Evolutionary conservation across 495 filamentous ascomycete genomes (phyloP), one percentile per base, ranked within the genome.

Genomic region (Aspergillus egyptiacus): DNA sequence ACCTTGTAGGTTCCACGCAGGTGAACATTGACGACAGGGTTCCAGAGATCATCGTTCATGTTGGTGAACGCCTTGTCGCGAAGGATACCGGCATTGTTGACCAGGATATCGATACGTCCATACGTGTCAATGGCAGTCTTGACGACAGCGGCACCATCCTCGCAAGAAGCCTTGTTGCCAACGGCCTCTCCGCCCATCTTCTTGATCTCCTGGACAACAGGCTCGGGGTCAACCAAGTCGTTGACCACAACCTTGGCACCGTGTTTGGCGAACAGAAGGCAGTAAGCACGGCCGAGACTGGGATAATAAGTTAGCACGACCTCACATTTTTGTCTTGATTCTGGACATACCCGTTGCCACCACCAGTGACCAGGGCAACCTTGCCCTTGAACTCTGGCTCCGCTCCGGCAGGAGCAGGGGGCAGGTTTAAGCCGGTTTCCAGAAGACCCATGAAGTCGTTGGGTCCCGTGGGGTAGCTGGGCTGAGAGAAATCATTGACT

Each of bases 21-120:
- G 69, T 98, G 93, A 41, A 97, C 90, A 51, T 86, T 83, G 69
- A 96, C 74, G 49, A 98, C 93, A 41, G 86, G 81, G 64, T 96
- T 83, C 90, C 91, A 98, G 50, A 88, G 76, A 68, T 81, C 83
- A 70, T 98, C 93, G 49, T 88, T 86, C 93, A 98, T 97, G 73
- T 96, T 95, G 65, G 74, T 81, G 73, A 98, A 98, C 28, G 93
- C 91, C 79, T 96, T 97, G 76, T 98, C 93, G 45, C 93, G 81
- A 27, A 98, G 80, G 60, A 98, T 97, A 62, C 93, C 93, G 36
- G 93, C 93, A 61, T 98, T 98, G 80, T 98, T 98, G 67, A 98
- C 76, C 54, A 98, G 69, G 46, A 97, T 85, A 62, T 98, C 93
- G 58, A 98, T 79, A 45, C 94, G 87, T 56, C 93, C 93, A 57